Conservation (phyloP, 495 filamentous ascomycete species). For the Penicillium desertorum region DNA sequence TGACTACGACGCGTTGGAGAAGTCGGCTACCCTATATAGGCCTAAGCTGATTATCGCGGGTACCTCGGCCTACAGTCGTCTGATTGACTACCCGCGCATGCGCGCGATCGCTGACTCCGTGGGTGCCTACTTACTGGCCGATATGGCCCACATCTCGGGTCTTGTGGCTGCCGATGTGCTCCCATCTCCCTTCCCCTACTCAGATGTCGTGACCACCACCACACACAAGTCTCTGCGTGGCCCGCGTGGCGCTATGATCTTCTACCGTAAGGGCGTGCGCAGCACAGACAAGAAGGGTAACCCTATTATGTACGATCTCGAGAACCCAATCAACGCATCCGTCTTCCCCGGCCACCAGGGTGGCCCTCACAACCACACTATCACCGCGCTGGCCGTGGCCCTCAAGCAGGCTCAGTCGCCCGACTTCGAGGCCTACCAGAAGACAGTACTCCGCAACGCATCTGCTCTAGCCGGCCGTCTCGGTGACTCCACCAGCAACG, state of each 20-base stretch:
- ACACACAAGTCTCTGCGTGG: slow-evolving; percentile 96
- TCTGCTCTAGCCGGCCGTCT: slow-evolving; percentile 78
- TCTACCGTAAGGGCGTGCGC: slow-evolving; percentile 89
- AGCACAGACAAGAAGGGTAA: slow-evolving; percentile 85
- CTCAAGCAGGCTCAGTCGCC: slow-evolving; percentile 85
- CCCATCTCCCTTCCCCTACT: slow-evolving; percentile 81
- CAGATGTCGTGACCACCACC: slow-evolving; percentile 97
- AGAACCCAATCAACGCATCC: slow-evolving; percentile 90
- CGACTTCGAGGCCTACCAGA: slow-evolving; percentile 89
- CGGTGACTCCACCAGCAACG: slow-evolving; percentile 67
- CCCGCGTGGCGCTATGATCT: slow-evolving; percentile 95
- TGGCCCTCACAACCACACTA: slow-evolving; percentile 98
- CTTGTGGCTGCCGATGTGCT: slow-evolving; percentile 88
- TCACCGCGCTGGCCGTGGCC: slow-evolving; percentile 90
- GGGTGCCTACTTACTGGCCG: slow-evolving; percentile 87
- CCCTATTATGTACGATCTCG: slow-evolving; percentile 83
- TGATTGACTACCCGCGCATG: slow-evolving; percentile 90
- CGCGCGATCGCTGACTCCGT: slow-evolving; percentile 82
- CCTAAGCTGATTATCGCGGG: slow-evolving; percentile 96
- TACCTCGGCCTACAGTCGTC: slow-evolving; percentile 89
- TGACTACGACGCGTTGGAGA: slow-evolving; percentile 87
- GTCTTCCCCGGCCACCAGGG: slow-evolving; percentile 99
- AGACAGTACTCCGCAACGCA: slow-evolving; percentile 82
- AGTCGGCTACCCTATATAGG: slow-evolving; percentile 80
- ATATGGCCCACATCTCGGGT: slow-evolving; percentile 98